Percentiles rank a stretch among this genome's conserved stretches.
Conservation (phyloP, 306 rosid genomes). For the Prunus armeniaca region DNA sequence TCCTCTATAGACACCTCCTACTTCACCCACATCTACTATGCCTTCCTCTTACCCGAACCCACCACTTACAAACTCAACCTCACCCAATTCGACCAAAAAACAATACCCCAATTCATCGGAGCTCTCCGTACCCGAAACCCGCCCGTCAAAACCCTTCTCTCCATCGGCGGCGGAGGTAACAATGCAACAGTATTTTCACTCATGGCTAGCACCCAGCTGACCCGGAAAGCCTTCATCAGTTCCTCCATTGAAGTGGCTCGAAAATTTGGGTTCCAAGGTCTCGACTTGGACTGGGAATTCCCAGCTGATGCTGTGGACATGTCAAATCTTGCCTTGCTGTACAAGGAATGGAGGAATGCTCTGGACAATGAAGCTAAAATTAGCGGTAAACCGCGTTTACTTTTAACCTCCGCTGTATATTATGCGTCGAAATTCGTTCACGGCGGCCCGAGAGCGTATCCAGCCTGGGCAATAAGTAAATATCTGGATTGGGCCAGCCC, state of each 20-base stretch:
- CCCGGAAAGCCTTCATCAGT: slow-evolving; percentile 48
- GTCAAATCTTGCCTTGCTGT: slow-evolving; percentile 56
- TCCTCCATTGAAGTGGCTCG: slow-evolving; percentile 64
- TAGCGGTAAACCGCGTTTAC: slow-evolving; percentile 34
- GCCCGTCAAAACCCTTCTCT: slow-evolving; percentile 49
- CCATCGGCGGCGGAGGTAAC: slow-evolving; percentile 70
- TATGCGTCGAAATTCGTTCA: slow-evolving; percentile 39
- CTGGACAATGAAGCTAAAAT: slow-evolving; percentile 29
- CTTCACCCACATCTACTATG: slow-evolving; percentile 75
- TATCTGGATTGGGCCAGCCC: slow-evolving; percentile 69
- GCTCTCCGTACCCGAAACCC: slow-evolving; percentile 40
- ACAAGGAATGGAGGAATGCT: slow-evolving; percentile 50
- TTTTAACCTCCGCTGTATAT: slow-evolving; percentile 60
- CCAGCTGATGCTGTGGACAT: slow-evolving; percentile 48
- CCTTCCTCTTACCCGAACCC: slow-evolving; percentile 52
- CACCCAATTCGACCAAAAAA: slow-evolving; percentile 26
- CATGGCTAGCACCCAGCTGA: slow-evolving; percentile 35
- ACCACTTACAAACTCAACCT: slow-evolving; percentile 38
- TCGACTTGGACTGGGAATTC: slow-evolving; percentile 88
- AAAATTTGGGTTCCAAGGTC: slow-evolving; percentile 57
- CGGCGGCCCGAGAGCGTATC: slow-evolving; percentile 46
- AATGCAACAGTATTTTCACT: slow-evolving; percentile 45
- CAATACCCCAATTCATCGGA: slow-evolving; percentile 36
- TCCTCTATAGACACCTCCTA: slow-evolving; percentile 49
- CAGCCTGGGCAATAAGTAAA: slow-evolving; percentile 33